Base-by-base conservation (phyloP, 768 basidiomycete species). In the Hypholoma fasciculare region DNA sequence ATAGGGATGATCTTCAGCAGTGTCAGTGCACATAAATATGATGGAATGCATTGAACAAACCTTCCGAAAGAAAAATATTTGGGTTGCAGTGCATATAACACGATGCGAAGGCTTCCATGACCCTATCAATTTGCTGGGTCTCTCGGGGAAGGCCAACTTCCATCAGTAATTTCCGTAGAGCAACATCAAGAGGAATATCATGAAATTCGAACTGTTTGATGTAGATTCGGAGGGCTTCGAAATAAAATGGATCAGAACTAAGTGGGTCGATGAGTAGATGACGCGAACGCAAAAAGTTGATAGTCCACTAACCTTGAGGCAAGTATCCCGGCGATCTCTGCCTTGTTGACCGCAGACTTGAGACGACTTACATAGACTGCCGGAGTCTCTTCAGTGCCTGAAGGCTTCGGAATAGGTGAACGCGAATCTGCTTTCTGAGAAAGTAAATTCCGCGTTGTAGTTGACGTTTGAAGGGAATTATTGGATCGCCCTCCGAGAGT, bases 81-180 rank as follows among this genome's bases (percentile, higher is more conserved):
- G 89, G 88, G 69, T 98, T 96, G 70, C 94, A 94, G 48, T 82
- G 77, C 58, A 86, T 74, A 72, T 97, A 99, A 59, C 90, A 84
- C 44, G 78, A 80, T 5, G 96, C 92, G 72, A 99, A 99, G 0
- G 93, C 92, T 73, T 98, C 95, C 66, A 99, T 93, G 49, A 98
- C 93, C 57, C 97, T 83, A 72, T 99, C 97, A 58, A 99, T 99
- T 72, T 98, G 96, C 70, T 99, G 97, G 1, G 97, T 98, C 77
- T 99, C 97, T 55, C 88, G 82, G 2, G 97, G 97, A 26, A 99
- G 81, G 39, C 91, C 86, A 20, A 97, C 85, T 64, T 95, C 87
- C 90, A 97, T 94, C 37, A 99, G 79, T 49, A 99, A 69, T 66
- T 86, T 87, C 40, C 97, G 88, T 42, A 99, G 75, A 17, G 97